phyloP scores from a whole-genome alignment of 139 green algal species.

The Monoraphidium neglectum region DNA sequence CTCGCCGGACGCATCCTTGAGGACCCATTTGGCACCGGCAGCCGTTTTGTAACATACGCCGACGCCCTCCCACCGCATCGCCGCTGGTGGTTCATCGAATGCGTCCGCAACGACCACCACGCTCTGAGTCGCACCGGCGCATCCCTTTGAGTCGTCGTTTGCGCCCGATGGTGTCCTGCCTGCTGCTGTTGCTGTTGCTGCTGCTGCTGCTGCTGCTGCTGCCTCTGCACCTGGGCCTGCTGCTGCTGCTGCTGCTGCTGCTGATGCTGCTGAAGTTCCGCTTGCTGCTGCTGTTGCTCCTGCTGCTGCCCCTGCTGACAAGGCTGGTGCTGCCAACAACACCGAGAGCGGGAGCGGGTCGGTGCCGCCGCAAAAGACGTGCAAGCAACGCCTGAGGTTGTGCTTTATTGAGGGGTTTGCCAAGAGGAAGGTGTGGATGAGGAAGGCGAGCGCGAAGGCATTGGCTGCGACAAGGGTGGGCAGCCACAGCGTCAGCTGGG shows the following conservation, averaged over 20 bases:
- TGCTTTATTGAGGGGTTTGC: too few species aligned
- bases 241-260: constrained; percentile 9
- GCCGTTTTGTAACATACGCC: constrained; percentile 4
- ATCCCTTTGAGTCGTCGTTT: constrained; percentile 5
- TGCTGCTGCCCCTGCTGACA: too few species aligned
- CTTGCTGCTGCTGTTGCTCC: not conserved
- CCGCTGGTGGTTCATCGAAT: not conserved
- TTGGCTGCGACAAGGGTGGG: too few species aligned
- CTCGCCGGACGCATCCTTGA: constrained; percentile 25
- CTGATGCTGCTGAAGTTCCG: not conserved
- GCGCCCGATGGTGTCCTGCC: constrained; percentile 1
- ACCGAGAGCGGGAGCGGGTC: too few species aligned
- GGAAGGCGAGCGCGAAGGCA: too few species aligned
- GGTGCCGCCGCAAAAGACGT: too few species aligned
- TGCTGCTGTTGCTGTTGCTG: not conserved
- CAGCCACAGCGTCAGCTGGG: too few species aligned
- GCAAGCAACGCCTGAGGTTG: too few species aligned
- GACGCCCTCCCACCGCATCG: constrained; percentile 9
- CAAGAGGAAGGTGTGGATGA: too few species aligned
- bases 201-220: constrained; percentile 8
- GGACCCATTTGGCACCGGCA: not conserved
- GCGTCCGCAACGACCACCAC: not conserved
- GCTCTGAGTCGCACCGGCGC: not conserved
- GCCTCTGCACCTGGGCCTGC: not conserved
- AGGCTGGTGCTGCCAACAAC: too few species aligned